Percentiles rank a stretch among this genome's conserved stretches.
These are phyloP conservation scores for Trebouxia gelatinosa DNA, from an alignment of 163 green algal species.

Conservation along the genomic window DNA sequence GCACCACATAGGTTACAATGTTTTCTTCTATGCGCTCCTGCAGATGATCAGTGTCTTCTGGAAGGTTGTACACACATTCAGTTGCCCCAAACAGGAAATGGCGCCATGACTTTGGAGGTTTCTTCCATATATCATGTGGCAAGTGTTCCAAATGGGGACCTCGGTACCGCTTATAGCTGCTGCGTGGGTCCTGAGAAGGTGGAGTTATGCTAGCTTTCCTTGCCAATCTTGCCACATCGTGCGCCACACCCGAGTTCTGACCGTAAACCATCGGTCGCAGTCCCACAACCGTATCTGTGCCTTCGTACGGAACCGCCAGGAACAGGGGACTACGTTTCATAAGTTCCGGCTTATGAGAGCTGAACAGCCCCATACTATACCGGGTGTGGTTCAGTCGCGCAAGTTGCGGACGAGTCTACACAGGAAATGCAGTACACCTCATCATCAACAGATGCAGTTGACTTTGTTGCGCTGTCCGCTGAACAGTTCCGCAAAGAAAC, in stretches of 20 bases:
- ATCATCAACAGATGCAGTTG: too few relatives aligned
- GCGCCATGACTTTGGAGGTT: constrained; percentile 13
- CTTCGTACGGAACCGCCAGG: constrained; percentile 2
- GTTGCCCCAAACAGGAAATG: constrained; percentile 10
- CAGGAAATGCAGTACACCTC: too few relatives aligned
- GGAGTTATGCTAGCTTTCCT: neutral
- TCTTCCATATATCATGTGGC: neutral
- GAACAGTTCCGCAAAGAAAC: too few relatives aligned
- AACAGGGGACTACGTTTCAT: constrained; percentile 24
- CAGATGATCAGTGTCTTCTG: constrained; percentile 3
- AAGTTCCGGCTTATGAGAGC: neutral
- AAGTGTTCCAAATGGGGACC: constrained; percentile 15
- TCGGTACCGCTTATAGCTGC: constrained; percentile 4
- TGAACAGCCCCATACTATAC: neutral
- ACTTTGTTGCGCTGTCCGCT: too few relatives aligned
- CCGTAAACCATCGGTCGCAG: constrained; percentile 8
- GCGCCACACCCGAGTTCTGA: constrained; percentile 4
- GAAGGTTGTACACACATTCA: constrained; percentile 13
- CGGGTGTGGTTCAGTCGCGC: too few relatives aligned
- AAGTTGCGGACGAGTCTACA: too few relatives aligned
- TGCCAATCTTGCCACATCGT: neutral
- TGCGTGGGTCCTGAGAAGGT: neutral
- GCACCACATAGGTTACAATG: constrained; percentile 4
- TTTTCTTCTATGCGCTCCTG: constrained; percentile 26
- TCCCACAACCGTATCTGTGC: constrained; percentile 16